Evolutionary conservation across 805 yeast genomes (phyloP), one percentile per base, ranked within the genome.

Genomic region (Candida gorgasii): DNA sequence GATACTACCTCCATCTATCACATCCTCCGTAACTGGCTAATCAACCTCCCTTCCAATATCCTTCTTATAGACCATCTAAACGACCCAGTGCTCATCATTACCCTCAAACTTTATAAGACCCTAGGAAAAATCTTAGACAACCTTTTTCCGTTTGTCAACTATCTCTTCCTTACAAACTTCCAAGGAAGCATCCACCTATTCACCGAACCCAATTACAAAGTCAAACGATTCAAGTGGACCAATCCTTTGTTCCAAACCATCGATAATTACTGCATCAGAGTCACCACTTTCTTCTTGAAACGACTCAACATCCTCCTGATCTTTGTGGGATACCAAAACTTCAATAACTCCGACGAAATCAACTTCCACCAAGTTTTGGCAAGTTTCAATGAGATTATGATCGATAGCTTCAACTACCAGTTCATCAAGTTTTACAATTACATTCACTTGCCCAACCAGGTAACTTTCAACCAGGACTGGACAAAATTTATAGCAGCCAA

Each of bases 121-220:
- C 35, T 60, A 30, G 36, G 55, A 2, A 36, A 34, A 5, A 39
- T 52, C 2, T 33, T 60, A 13, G 54, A 53, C 36, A 52, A 51
- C 43, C 33, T 60, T 22, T 54, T 60, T 39, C 65, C 65, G 1
- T 30, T 43, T 6, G 57, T 52, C 3, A 46, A 38, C n/a, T 54
- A 44, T 29, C 40, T 51, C 20, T 60, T 58, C 33, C 42, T 58
- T 14, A 53, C 54, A 8, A 48, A 49, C 22, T 60, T 60, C 38
- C 43, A 44, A n/a, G 63, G 62, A 3, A 52, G 52, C n/a, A 13
- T 58, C 12, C 35, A 49, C 5, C 37, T 53, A 13, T 53, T 44
- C 28, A 37, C 38, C 20, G 45, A 43, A 4, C 52, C 51, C 5
- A 14, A 35, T 6, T 46, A 48, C 28, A 31, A 18, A 4, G 7